These are phyloP conservation scores for Cladophialophora bantiana DNA, from an alignment of 2,329 filamentous ascomycete species.

Conservation along the genomic window DNA sequence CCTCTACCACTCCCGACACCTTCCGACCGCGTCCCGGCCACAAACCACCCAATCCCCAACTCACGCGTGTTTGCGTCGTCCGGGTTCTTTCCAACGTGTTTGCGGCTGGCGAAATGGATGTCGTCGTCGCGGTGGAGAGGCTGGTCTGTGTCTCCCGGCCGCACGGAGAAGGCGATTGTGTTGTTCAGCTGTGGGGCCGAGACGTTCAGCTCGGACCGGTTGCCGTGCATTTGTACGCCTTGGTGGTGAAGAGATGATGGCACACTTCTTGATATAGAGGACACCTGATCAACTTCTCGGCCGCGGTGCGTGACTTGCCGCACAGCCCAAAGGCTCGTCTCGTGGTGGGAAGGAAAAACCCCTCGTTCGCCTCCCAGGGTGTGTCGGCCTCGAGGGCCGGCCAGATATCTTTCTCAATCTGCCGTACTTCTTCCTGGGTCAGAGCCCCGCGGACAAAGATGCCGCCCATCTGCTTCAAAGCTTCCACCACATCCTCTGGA, in stretches of 20 bases:
- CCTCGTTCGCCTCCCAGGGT: conserved; percentile 29
- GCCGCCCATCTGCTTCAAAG: conserved; percentile 6
- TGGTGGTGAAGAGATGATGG: conserved; percentile 16
- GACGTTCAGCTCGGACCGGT: not conserved
- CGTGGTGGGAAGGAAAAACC: conserved; percentile 39
- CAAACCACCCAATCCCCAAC: conserved; percentile 22
- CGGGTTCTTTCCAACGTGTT: conserved; percentile 12
- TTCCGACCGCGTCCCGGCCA: too few species aligned
- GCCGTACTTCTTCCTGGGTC: conserved; percentile 4
- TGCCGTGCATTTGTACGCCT: conserved; percentile 28
- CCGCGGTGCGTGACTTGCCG: conserved; percentile 35
- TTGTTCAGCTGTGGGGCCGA: conserved; percentile 41
- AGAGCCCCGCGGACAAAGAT: conserved; percentile 14
- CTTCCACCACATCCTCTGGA: conserved; percentile 14
- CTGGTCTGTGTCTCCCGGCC: conserved; percentile 35
- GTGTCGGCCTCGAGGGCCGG: conserved; percentile 35
- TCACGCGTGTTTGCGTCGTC: conserved; percentile 17
- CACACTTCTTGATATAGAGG: conserved; percentile 33
- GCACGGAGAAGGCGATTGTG: conserved; percentile 42
- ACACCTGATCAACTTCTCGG: conserved; percentile 30
- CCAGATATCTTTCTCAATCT: conserved; percentile 31
- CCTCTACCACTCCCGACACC: too few species aligned
- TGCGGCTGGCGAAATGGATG: conserved; percentile 17
- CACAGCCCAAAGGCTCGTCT: conserved; percentile 38
- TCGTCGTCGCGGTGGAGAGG: conserved; percentile 41